These are phyloP conservation scores for Cryptococcus wingfieldii DNA, from an alignment of 1,284 basidiomycete genomes.

Conservation along the genomic window DNA sequence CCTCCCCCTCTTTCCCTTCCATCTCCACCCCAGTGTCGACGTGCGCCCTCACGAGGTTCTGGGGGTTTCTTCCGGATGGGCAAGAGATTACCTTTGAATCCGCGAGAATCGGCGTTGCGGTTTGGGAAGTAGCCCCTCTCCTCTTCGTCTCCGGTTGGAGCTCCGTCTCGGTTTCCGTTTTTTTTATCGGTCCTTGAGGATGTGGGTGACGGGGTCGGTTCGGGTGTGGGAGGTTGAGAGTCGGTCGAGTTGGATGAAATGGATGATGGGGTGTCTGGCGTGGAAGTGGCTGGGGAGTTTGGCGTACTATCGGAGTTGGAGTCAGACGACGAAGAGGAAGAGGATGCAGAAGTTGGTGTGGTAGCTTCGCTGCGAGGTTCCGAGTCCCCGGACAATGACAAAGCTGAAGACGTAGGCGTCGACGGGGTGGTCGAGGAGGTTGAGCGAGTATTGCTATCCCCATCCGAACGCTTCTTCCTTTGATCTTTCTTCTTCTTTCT, in stretches of 20 bases:
- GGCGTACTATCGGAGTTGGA: background rate
- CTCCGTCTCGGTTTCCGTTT: too few relatives aligned
- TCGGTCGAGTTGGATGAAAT: background rate
- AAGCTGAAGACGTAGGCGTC: too few relatives aligned
- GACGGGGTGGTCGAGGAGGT: too few relatives aligned
- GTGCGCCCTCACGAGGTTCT: background rate
- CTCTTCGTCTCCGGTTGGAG: too few relatives aligned
- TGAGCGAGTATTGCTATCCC: too few relatives aligned
- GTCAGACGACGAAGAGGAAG: too few relatives aligned
- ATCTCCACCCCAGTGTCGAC: background rate
- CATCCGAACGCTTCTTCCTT: background rate
- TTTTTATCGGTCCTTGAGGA: too few relatives aligned
- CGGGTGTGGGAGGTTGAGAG: background rate
- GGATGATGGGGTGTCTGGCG: background rate
- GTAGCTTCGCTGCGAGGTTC: too few relatives aligned
- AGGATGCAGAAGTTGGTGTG: too few relatives aligned
- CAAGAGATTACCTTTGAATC: constrained; percentile 11
- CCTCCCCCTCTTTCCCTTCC: background rate
- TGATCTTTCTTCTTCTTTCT: background rate
- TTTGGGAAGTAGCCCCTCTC: background rate
- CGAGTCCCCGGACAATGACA: too few relatives aligned
- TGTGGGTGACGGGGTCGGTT: background rate
- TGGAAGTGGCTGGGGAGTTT: background rate
- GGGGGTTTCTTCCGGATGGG: constrained; percentile 7
- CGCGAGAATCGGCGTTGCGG: constrained; percentile 6